phyloP scores from a whole-genome alignment of 768 basidiomycete genomes.

The Holtermanniella nyarrowii region DNA sequence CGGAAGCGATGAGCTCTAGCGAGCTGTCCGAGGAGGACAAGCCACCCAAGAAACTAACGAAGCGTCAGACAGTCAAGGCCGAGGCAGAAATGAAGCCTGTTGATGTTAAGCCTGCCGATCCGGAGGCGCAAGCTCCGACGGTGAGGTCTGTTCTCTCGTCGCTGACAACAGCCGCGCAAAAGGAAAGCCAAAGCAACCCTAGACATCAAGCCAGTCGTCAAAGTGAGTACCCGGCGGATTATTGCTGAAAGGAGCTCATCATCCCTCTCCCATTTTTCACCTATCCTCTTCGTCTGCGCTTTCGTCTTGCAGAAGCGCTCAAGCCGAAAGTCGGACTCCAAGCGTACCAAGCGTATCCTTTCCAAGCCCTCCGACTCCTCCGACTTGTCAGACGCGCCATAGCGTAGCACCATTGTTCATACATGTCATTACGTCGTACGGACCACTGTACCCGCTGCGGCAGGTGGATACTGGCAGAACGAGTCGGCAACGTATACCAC shows the following conservation, averaged over 20 bases:
- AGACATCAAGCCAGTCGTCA: not conserved
- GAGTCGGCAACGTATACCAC: constrained; percentile 84
- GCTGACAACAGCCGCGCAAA: not conserved
- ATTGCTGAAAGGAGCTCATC: not conserved
- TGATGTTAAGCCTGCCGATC: not conserved
- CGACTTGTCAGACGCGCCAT: not conserved
- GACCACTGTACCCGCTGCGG: not conserved
- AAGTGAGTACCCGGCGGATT: not conserved
- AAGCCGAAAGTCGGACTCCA: not conserved
- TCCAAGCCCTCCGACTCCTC: not conserved
- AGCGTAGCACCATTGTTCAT: not conserved
- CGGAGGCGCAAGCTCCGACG: not conserved
- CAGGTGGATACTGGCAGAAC: constrained; percentile 76
- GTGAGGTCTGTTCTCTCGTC: not conserved
- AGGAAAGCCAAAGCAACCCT: not conserved
- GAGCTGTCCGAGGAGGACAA: too few relatives aligned
- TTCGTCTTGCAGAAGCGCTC: not conserved
- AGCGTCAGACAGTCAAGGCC: not conserved
- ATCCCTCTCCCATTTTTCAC: not conserved
- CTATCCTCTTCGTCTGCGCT: too few relatives aligned
- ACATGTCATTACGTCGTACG: not conserved
- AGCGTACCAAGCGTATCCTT: not conserved
- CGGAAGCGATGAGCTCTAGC: too few relatives aligned
- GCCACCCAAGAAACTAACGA: too few relatives aligned
- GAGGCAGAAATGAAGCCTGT: not conserved